Conservation (phyloP, 495 filamentous ascomycete species). For the Podospora bellae-mahoneyi region DNA sequence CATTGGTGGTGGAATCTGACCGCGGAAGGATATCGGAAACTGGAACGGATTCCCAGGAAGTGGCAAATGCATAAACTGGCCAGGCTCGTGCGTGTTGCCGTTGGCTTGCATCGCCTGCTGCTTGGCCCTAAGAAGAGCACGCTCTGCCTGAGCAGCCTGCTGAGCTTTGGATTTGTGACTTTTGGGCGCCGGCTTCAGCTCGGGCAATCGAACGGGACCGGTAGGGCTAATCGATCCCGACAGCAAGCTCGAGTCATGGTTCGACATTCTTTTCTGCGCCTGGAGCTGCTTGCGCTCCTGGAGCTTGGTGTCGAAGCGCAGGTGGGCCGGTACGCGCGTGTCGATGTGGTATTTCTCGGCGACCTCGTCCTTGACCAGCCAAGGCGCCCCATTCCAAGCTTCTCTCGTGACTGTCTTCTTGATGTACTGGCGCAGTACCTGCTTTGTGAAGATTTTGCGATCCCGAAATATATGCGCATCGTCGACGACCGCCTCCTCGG, state of each 20-base stretch:
- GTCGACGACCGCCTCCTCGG: slow-evolving; percentile 74
- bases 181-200: slow-evolving; percentile 67
- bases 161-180: slow-evolving; percentile 64
- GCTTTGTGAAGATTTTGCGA: slow-evolving; percentile 91
- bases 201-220: slow-evolving; percentile 56
- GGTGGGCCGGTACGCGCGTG: slow-evolving; percentile 74
- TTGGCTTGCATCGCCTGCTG: slow-evolving; percentile 45
- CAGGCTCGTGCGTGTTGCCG: slow-evolving; percentile 35
- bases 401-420: slow-evolving; percentile 91
- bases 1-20: slow-evolving; percentile 33
- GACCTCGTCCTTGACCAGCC: slow-evolving; percentile 85
- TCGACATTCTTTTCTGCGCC: slow-evolving; percentile 64
- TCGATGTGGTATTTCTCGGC: slow-evolving; percentile 82
- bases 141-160: slow-evolving; percentile 29
- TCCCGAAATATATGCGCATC: slow-evolving; percentile 82
- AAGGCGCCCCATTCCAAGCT: slow-evolving; percentile 90
- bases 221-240: slow-evolving; percentile 38
- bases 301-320: slow-evolving; percentile 74
- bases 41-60: slow-evolving; percentile 43
- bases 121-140: slow-evolving; percentile 37
- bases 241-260: slow-evolving; percentile 33
- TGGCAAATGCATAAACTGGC: slow-evolving; percentile 35
- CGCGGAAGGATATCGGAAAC: slow-evolving; percentile 40
- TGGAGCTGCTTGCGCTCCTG: slow-evolving; percentile 68
- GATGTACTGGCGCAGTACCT: slow-evolving; percentile 87